Evolutionary conservation across 2,329 filamentous ascomycete genomes (phyloP).

Genomic region (Xylariaceae sp.): DNA sequence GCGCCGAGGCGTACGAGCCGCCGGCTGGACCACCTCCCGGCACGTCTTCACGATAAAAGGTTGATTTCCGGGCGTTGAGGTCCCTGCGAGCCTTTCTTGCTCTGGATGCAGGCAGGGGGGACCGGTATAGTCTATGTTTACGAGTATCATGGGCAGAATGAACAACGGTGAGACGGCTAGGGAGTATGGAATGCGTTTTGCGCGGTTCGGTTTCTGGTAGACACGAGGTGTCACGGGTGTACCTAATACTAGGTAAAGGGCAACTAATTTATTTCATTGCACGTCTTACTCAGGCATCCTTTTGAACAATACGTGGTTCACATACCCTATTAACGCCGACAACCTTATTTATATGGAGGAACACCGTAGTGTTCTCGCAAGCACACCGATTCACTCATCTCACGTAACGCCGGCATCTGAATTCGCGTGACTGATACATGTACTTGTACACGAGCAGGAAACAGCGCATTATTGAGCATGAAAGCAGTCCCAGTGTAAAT

Average conservation of each 20-base stretch:
- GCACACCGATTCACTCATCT: no score
- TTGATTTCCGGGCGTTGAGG: background rate
- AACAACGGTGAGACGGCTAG: background rate
- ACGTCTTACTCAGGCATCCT: background rate
- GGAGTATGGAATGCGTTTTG: background rate
- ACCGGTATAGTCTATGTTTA: background rate
- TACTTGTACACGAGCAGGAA: background rate
- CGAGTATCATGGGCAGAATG: background rate
- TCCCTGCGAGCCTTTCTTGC: background rate
- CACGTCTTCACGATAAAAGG: background rate
- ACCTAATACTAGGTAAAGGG: background rate
- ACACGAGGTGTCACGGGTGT: background rate
- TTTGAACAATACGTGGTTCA: background rate
- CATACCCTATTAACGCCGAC: background rate
- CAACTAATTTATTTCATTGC: background rate
- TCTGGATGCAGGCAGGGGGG: background rate
- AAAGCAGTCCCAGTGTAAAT: background rate
- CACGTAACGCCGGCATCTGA: no score
- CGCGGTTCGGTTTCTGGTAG: background rate
- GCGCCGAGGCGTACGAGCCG: conserved; percentile 36
- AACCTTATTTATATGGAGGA: no score
- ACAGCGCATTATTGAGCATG: background rate
- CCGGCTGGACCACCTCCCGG: conserved; percentile 48
- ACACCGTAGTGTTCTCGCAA: no score
- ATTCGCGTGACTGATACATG: background rate